A percentile compares a stretch with the other conserved stretches of the same genome.
Evolutionary conservation across 148 eudicot species (phyloP).

Genomic region (Fagopyrum homotropicum): DNA sequence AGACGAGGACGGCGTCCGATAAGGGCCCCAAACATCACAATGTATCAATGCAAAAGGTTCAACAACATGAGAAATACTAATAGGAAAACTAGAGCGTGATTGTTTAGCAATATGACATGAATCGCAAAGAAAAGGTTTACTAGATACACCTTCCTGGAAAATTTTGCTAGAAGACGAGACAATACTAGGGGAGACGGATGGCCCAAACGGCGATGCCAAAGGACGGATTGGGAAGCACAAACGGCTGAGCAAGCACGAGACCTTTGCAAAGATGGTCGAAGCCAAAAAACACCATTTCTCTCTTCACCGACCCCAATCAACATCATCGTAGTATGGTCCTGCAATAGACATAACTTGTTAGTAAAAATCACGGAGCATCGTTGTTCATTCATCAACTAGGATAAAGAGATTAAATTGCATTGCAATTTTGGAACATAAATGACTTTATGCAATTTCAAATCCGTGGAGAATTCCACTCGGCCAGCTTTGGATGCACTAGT

Average conservation of each 20-base stretch:
- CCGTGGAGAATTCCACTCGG: no score
- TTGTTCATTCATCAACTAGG: no score
- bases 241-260: neutral
- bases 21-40: slow-evolving; percentile 3
- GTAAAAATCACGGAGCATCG: no score
- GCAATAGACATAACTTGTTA: neutral
- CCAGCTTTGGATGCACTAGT: no score
- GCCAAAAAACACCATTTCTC: neutral
- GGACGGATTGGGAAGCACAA: neutral
- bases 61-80: neutral
- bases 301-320: neutral
- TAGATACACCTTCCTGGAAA: no score
- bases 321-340: neutral
- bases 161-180: neutral
- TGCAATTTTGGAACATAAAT: no score
- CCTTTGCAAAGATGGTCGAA: neutral
- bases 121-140: neutral
- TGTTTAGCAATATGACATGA: neutral
- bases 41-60: neutral
- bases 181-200: neutral
- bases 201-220: neutral
- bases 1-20: neutral
- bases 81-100: neutral
- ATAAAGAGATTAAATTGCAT: no score
- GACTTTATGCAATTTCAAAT: no score